Evolutionary conservation across 1,139 yeast species (phyloP).

Genomic region (Debaryomyces sp.): DNA sequence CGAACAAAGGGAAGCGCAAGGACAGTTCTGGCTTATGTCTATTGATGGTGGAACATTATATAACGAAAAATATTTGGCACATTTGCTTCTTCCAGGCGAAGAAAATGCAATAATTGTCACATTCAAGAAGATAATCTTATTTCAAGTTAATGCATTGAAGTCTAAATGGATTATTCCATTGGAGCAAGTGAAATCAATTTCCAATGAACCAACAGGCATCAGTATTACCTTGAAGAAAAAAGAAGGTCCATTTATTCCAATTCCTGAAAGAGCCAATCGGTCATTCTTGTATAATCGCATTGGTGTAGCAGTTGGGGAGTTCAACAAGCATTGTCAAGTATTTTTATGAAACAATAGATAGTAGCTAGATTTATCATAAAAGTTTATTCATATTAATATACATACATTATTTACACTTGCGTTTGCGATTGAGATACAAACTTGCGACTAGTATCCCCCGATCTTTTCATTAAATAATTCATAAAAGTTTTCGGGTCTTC

Average conservation of each 20-base stretch:
- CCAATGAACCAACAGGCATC: slow-evolving; percentile 81
- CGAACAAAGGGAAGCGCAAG: slow-evolving; percentile 85
- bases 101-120: slow-evolving; percentile 80
- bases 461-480: slow-evolving; percentile 43
- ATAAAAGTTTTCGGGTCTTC: slow-evolving; percentile 50
- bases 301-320: slow-evolving; percentile 79
- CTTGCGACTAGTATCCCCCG: slow-evolving; percentile 29
- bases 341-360: slow-evolving; percentile 21
- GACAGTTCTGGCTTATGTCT: slow-evolving; percentile 88
- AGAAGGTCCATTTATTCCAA: slow-evolving; percentile 76
- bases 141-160: slow-evolving; percentile 63
- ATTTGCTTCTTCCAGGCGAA: slow-evolving; percentile 77
- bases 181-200: slow-evolving; percentile 65
- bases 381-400: slow-evolving; percentile 2
- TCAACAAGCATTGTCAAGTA: slow-evolving; percentile 63
- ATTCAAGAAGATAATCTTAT: slow-evolving; percentile 66
- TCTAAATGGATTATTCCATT: slow-evolving; percentile 69
- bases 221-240: slow-evolving; percentile 62
- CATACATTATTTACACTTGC: slow-evolving; percentile 2
- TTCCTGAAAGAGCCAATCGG: slow-evolving; percentile 68
- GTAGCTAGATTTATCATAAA: background rate
- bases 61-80: slow-evolving; percentile 81
- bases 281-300: slow-evolving; percentile 71
- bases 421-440: slow-evolving; percentile 7
- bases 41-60: slow-evolving; percentile 79